Evolutionary conservation across 2,329 filamentous ascomycete species (phyloP), one percentile per base, ranked within the genome.

Genomic region (Podosphaera aphanis): DNA sequence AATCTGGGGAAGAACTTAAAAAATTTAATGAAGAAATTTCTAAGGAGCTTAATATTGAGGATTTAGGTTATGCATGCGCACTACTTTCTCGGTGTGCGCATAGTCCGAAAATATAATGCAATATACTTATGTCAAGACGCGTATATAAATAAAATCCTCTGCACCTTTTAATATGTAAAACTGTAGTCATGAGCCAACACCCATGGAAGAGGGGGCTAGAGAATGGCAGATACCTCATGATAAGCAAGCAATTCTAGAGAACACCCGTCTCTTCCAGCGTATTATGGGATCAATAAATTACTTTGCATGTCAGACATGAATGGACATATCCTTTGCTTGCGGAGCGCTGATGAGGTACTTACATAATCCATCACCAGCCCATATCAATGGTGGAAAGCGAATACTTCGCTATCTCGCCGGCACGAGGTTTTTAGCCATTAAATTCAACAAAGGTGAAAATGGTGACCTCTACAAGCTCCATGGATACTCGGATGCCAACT

Each of bases 261-360:
- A 8, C 8, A 25, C 23, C 13, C 31, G 41, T 11, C 31, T 45
- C 10, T 45, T 25, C 18, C 43, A 45, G 20, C 15, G 20, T 3
- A 45, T 45, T 29, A 38, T 45, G 35, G 43, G 33, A 16, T 45
- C 43, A n/a, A 38, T 37, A 18, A 45, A 37, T 18, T 45, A 45
- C 27, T 31, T 45, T 16, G 16, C 21, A 16, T 37, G 31, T n/a
- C 23, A 25, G 8, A 25, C 37, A 5, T 10, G 37, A 39, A 39
- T 39, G 37, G 37, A 39, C 15, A 5, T 27, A 27, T 27, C 40
- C 5, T 43, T 27, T 43, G 27, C 40, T 27, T 31, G 21, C 21
- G n/a, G 21, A 19, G 13, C 37, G 5, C 37, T 39, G 2, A 39
- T 39, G 37, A 15, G 40, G n/a, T 43, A 43, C 15, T n/a, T 43